Conservation (phyloP, 2,329 filamentous ascomycete genomes). For the Fusarium sacchari region DNA sequence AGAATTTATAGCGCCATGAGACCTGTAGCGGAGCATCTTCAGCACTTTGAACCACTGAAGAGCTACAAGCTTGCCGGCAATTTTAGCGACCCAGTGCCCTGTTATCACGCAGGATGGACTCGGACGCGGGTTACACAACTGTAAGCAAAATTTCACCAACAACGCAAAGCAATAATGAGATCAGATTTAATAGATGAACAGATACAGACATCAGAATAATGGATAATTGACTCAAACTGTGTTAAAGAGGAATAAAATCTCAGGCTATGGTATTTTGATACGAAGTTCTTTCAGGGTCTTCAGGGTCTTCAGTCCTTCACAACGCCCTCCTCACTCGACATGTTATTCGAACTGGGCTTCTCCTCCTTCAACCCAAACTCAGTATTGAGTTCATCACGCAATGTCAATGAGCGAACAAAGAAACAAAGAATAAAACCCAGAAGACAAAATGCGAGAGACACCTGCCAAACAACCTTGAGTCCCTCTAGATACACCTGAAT, state of each 20-base stretch:
- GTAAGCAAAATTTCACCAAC: background rate
- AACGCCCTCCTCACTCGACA: background rate
- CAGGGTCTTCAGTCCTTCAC: background rate
- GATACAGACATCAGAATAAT: background rate
- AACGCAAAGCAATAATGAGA: background rate
- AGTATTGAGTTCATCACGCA: conserved; percentile 2
- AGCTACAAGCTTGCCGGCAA: background rate
- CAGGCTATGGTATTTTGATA: background rate
- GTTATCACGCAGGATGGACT: background rate
- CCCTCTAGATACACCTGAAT: conserved; percentile 27
- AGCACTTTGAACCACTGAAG: background rate
- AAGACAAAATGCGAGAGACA: background rate
- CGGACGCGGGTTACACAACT: background rate
- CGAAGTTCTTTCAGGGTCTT: background rate
- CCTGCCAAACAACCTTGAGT: background rate
- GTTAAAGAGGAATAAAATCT: background rate
- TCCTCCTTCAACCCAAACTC: background rate
- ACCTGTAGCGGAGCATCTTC: background rate
- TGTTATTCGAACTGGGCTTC: background rate
- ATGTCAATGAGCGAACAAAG: background rate
- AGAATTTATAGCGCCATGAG: background rate
- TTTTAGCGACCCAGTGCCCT: background rate
- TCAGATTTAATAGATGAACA: background rate
- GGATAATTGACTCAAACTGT: background rate
- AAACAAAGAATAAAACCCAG: background rate